phyloP scores from a whole-genome alignment of 768 basidiomycete genomes.

The Mycena chlorophos region DNA sequence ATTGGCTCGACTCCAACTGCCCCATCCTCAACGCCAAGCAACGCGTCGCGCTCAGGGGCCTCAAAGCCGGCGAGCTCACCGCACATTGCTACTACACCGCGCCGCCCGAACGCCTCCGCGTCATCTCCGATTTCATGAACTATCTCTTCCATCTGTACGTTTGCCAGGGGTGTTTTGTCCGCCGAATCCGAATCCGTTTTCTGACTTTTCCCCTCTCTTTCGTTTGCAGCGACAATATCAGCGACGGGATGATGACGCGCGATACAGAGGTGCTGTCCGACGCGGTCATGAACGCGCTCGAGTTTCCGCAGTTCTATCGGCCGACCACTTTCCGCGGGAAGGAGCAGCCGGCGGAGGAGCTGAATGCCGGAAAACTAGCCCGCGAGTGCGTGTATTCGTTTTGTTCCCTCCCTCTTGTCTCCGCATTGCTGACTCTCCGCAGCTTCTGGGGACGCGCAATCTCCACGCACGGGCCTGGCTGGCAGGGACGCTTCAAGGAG shows the following conservation, averaged over 20 bases:
- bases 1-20: slow-evolving; percentile 52
- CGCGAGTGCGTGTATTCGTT: slow-evolving; percentile 57
- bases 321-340: slow-evolving; percentile 44
- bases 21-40: slow-evolving; percentile 46
- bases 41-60: slow-evolving; percentile 50
- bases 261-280: slow-evolving; percentile 59
- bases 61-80: slow-evolving; percentile 67
- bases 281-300: slow-evolving; percentile 71
- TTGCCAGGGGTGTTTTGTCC: no score
- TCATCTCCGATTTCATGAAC: slow-evolving; percentile 69
- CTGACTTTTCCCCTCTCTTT: slow-evolving; percentile 14
- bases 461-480: slow-evolving; percentile 53
- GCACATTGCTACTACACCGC: slow-evolving; percentile 63
- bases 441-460: slow-evolving; percentile 74
- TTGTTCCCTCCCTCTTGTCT: slow-evolving; percentile 7
- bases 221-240: slow-evolving; percentile 61
- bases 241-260: slow-evolving; percentile 72
- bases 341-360: slow-evolving; percentile 41
- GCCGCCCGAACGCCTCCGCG: slow-evolving; percentile 56
- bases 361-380: slow-evolving; percentile 62
- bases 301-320: slow-evolving; percentile 53
- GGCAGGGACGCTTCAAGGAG: slow-evolving; percentile 69
- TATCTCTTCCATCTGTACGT: slow-evolving; percentile 56
- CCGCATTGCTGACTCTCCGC: slow-evolving; percentile 11
- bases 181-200: no score